A percentile compares a stretch with the other conserved stretches of the same genome.
These are phyloP conservation scores for Lipomyces kockii DNA, from an alignment of 805 yeast genomes.

Conservation along the genomic window DNA sequence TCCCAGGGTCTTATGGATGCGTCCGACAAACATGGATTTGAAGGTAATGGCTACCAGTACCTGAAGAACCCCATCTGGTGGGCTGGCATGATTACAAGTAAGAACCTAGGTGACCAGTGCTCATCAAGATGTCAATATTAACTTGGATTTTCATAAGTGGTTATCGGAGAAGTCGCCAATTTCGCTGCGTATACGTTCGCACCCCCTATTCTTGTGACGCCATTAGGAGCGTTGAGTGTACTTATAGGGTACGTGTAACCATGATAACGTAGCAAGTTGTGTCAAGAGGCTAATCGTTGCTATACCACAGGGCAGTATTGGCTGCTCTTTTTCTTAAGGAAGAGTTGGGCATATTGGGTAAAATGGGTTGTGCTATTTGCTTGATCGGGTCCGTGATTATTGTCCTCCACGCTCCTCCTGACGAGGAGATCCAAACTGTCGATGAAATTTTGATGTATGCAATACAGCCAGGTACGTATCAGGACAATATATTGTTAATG, in stretches of 20 bases:
- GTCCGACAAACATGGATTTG: constrained; percentile 61
- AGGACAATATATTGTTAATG: not conserved
- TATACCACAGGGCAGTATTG: constrained; percentile 59
- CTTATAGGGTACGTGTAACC: constrained; percentile 62
- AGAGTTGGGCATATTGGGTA: constrained; percentile 84
- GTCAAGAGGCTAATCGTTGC: not conserved
- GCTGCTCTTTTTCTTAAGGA: constrained; percentile 86
- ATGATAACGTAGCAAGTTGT: not conserved
- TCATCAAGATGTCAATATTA: not conserved
- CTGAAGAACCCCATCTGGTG: constrained; percentile 89
- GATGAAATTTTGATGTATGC: constrained; percentile 87
- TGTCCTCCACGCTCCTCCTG: constrained; percentile 92
- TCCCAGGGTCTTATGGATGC: constrained; percentile 71
- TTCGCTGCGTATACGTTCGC: constrained; percentile 96
- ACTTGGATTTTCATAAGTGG: constrained; percentile 53
- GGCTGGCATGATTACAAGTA: constrained; percentile 78
- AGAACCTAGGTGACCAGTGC: not conserved
- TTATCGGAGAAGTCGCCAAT: constrained; percentile 87
- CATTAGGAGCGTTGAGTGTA: constrained; percentile 87
- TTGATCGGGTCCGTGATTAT: constrained; percentile 85
- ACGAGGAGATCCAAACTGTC: constrained; percentile 82
- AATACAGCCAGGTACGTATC: constrained; percentile 57
- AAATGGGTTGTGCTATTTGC: constrained; percentile 92
- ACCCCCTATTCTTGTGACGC: constrained; percentile 90
- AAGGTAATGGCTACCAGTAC: constrained; percentile 77